A percentile compares a stretch with the other conserved stretches of the same genome.
Conservation (phyloP, 208 protist genomes). For the Zelonia costaricensis region DNA sequence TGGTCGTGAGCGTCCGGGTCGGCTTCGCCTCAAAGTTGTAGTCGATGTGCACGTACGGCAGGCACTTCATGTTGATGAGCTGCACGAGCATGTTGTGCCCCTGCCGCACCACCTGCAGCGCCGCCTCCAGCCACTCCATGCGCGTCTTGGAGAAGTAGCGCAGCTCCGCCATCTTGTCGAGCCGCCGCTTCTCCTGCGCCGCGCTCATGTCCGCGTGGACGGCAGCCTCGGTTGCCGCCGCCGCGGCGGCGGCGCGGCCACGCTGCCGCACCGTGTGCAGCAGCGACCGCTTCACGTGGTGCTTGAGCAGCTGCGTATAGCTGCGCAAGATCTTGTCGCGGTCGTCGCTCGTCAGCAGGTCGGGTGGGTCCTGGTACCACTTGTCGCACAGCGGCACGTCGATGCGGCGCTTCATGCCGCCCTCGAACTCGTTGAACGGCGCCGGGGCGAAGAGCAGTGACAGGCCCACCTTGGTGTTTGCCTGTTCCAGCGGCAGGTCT, state of each 20-base stretch:
- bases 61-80: constrained; percentile 99
- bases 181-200: constrained; percentile 58
- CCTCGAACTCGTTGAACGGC: constrained; percentile 97
- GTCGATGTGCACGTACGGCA: constrained; percentile 99
- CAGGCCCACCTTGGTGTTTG: constrained; percentile 94
- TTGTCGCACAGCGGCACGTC: constrained; percentile 99
- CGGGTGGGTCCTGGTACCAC: constrained; percentile 97
- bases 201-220: constrained; percentile 12
- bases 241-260: constrained; percentile 9
- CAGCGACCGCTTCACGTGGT: constrained; percentile 98
- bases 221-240: constrained; percentile 5
- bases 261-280: constrained; percentile 74
- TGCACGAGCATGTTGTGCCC: constrained; percentile 99
- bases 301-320: constrained; percentile 99
- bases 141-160: constrained; percentile 99
- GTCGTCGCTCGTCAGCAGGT: constrained; percentile 53
- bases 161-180: constrained; percentile 94
- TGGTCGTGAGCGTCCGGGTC: constrained; percentile 99
- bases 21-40: constrained; percentile 99
- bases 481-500: constrained; percentile 91
- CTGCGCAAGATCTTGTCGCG: constrained; percentile 96
- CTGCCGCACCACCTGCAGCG: constrained; percentile 99
- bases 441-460: constrained; percentile 97
- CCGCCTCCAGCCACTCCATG: constrained; percentile 99
- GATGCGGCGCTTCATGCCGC: constrained; percentile 94